These are phyloP conservation scores for Calocybe gambosa DNA, from an alignment of 1,284 basidiomycete genomes.

Conservation along the genomic window DNA sequence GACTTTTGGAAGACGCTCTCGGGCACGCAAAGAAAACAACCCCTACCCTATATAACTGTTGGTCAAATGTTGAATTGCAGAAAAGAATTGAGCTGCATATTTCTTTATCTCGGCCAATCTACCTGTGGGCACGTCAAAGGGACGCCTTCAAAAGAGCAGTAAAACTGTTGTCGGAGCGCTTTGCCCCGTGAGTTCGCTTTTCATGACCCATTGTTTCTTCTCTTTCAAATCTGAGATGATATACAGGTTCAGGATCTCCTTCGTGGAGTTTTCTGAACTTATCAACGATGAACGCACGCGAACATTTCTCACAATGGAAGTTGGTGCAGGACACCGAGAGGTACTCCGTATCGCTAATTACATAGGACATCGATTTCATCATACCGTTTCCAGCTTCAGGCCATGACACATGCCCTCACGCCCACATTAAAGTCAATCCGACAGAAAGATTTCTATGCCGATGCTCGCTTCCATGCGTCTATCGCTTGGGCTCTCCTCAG, in stretches of 20 bases:
- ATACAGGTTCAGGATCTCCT: slow-evolving; percentile 57
- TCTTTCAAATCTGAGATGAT: not conserved
- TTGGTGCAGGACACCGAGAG: slow-evolving; percentile 72
- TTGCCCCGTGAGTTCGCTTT: slow-evolving; percentile 40
- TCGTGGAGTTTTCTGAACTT: slow-evolving; percentile 62
- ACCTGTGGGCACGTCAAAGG: slow-evolving; percentile 69
- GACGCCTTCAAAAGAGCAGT: slow-evolving; percentile 60
- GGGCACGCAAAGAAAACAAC: slow-evolving; percentile 35
- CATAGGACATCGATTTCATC: not conserved
- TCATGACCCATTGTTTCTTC: not conserved
- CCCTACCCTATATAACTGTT: slow-evolving; percentile 43
- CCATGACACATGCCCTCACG: slow-evolving; percentile 44
- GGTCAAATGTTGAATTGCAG: slow-evolving; percentile 17
- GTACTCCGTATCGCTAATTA: slow-evolving; percentile 29
- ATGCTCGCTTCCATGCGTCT: slow-evolving; percentile 75
- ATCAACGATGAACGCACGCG: slow-evolving; percentile 76
- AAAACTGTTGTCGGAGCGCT: slow-evolving; percentile 37
- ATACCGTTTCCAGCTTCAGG: slow-evolving; percentile 39
- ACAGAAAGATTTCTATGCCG: slow-evolving; percentile 67
- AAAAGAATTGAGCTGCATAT: slow-evolving; percentile 51
- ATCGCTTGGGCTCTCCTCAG: slow-evolving; percentile 72
- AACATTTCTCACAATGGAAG: slow-evolving; percentile 66
- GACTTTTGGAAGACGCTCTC: slow-evolving; percentile 45
- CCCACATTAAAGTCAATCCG: slow-evolving; percentile 51
- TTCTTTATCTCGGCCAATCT: slow-evolving; percentile 72